These are phyloP conservation scores for Aspergillus tubingensis DNA, from an alignment of 2,329 filamentous ascomycete genomes.

Conservation along the genomic window DNA sequence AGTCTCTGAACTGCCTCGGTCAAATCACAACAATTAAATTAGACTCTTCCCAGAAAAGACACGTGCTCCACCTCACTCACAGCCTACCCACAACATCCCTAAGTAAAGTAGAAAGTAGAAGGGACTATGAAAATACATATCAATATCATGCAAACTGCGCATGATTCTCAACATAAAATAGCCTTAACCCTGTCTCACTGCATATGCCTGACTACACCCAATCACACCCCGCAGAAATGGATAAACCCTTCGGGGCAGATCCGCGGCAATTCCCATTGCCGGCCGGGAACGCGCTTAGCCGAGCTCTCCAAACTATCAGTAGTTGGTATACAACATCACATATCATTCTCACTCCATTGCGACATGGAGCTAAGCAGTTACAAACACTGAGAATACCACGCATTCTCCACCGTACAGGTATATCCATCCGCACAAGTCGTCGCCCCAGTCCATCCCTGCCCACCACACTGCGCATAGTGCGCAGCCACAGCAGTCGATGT, in stretches of 20 bases:
- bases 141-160: no score
- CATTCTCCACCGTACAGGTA: conserved; percentile 14
- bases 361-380: no score
- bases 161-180: background rate
- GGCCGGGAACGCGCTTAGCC: background rate
- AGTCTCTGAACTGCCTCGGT: no score
- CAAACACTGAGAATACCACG: conserved; percentile 17
- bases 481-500: background rate
- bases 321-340: background rate
- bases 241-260: background rate
- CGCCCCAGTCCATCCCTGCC: conserved; percentile 10
- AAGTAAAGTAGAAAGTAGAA: no score
- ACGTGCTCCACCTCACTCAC: no score
- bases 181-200: background rate
- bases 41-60: no score
- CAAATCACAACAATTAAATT: no score
- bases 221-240: background rate
- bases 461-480: conserved; percentile 30
- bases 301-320: background rate
- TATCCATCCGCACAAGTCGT: conserved; percentile 10
- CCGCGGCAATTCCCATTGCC: background rate
- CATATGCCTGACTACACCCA: background rate
- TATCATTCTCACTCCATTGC: background rate
- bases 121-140: no score
- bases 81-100: no score